Evolutionary conservation across 2,329 filamentous ascomycete species (phyloP).

Genomic region (Fusarium buxicola): DNA sequence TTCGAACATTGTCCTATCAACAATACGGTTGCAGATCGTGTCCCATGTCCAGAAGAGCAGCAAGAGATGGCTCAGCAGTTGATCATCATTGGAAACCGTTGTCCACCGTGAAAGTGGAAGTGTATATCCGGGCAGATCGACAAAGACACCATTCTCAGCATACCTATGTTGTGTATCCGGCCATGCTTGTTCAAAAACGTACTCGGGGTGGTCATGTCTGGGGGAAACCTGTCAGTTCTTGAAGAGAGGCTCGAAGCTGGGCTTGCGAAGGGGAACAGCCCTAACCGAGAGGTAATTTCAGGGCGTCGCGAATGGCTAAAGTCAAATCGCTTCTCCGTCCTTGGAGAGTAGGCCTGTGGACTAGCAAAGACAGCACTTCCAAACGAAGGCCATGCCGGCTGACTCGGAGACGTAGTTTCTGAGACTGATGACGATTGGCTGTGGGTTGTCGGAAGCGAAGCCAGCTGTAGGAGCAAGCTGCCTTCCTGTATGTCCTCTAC

Average conservation of each 20-base stretch:
- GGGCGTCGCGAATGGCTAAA: too few relatives aligned
- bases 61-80: constrained; percentile 21
- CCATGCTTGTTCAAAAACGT: constrained; percentile 17
- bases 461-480: not conserved
- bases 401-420: too few relatives aligned
- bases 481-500: constrained; percentile 6
- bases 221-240: not conserved
- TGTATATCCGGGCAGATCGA: constrained; percentile 8
- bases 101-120: constrained; percentile 34
- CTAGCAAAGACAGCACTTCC: too few relatives aligned
- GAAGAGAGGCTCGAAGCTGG: too few relatives aligned
- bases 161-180: not conserved
- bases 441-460: not conserved
- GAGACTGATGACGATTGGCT: not conserved
- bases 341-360: too few relatives aligned
- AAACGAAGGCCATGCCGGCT: not conserved
- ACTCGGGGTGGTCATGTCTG: constrained; percentile 3
- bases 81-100: constrained; percentile 15
- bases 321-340: too few relatives aligned
- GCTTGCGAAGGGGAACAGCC: too few relatives aligned
- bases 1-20: constrained; percentile 30
- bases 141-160: constrained; percentile 5
- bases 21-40: constrained; percentile 23
- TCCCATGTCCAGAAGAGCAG: constrained; percentile 31
- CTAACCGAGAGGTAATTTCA: too few relatives aligned